Evolutionary conservation across 257 asterid species (phyloP).

Genomic region (Fraxinus pennsylvanica): DNA sequence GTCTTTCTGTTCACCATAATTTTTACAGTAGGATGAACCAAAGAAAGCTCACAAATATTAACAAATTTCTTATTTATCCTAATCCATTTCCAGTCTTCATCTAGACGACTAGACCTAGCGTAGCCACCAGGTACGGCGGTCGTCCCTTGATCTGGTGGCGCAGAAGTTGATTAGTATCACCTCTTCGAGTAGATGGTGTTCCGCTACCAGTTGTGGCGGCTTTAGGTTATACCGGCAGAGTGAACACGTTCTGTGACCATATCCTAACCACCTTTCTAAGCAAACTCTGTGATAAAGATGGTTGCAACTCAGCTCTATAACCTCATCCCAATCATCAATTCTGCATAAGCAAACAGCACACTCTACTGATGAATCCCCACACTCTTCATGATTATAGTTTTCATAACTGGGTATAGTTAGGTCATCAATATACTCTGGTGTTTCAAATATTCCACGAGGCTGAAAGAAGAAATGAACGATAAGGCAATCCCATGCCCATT

Average conservation of each 20-base stretch:
- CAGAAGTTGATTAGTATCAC: too few species aligned
- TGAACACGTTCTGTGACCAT: not conserved
- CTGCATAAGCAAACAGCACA: not conserved
- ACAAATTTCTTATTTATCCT: too few species aligned
- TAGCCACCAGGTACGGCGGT: too few species aligned
- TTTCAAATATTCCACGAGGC: not conserved
- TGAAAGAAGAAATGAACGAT: not conserved
- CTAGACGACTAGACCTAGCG: too few species aligned
- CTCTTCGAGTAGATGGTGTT: not conserved
- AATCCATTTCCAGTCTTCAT: too few species aligned
- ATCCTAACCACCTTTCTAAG: not conserved
- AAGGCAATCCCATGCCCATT: not conserved
- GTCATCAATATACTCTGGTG: not conserved
- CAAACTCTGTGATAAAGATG: not conserved
- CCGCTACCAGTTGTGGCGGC: not conserved
- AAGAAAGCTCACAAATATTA: too few species aligned
- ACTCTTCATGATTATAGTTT: too few species aligned
- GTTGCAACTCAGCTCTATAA: not conserved
- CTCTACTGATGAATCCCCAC: not conserved
- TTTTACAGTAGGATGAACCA: too few species aligned
- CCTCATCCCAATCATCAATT: not conserved
- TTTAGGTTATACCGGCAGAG: not conserved
- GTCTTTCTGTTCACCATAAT: too few species aligned
- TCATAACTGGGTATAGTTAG: not conserved
- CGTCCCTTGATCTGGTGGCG: too few species aligned